phyloP scores from a whole-genome alignment of 2,329 filamentous ascomycete species.

The Penicillium sp. region DNA sequence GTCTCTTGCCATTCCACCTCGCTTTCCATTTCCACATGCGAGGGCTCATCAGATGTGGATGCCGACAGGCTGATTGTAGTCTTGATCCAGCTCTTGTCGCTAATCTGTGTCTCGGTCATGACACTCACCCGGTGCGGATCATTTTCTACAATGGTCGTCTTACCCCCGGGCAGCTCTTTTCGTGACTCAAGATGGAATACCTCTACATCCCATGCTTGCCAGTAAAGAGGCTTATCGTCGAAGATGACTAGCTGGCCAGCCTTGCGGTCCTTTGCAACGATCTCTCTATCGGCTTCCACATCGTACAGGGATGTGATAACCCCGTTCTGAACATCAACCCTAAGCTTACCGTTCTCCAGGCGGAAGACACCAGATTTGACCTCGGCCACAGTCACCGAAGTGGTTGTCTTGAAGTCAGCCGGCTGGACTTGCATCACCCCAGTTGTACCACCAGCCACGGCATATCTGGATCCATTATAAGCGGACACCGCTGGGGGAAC shows the following conservation, averaged over 20 bases:
- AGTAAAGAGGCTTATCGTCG: conserved; percentile 95
- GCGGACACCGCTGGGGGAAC: conserved; percentile 48
- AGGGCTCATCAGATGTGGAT: conserved; percentile 61
- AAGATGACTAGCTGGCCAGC: conserved; percentile 92
- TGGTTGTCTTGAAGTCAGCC: conserved; percentile 23
- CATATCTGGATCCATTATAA: conserved; percentile 34
- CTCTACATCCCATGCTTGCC: conserved; percentile 98
- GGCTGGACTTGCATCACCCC: conserved; percentile 42
- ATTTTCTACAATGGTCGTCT: conserved; percentile 68
- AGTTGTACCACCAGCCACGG: conserved; percentile 47
- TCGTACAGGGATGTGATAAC: conserved; percentile 84
- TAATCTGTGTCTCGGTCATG: conserved; percentile 81
- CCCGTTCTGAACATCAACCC: conserved; percentile 70
- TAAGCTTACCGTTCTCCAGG: conserved; percentile 73
- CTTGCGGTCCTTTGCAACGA: conserved; percentile 69
- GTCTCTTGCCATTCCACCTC: conserved; percentile 97
- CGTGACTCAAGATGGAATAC: conserved; percentile 90
- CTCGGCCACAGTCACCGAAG: conserved; percentile 51
- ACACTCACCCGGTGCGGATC: conserved; percentile 76
- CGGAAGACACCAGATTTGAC: conserved; percentile 64
- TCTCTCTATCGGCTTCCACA: conserved; percentile 67
- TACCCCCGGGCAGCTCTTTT: conserved; percentile 66
- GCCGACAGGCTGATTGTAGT: conserved; percentile 80
- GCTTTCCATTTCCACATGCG: conserved; percentile 72
- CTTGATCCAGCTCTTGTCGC: conserved; percentile 78